Evolutionary conservation across 1,139 yeast species (phyloP).

Genomic region (Scheffersomyces illinoinensis): DNA sequence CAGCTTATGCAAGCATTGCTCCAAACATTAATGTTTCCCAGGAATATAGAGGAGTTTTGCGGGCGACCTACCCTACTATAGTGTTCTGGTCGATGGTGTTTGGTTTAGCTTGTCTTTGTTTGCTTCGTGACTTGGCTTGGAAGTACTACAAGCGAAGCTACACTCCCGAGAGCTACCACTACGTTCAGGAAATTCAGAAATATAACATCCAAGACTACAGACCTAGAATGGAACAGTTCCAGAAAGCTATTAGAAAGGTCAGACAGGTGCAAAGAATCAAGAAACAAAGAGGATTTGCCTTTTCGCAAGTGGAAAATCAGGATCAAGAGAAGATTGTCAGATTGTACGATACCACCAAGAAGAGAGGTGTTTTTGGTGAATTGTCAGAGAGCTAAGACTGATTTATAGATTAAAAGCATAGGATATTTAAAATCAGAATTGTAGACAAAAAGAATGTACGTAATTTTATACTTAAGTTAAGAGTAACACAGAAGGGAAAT

Average conservation of each 20-base stretch:
- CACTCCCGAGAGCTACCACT: constrained; percentile 88
- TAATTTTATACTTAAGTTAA: no score
- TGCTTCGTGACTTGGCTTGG: constrained; percentile 89
- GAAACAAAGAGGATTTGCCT: constrained; percentile 98
- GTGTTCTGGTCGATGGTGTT: constrained; percentile 85
- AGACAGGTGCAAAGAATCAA: constrained; percentile 98
- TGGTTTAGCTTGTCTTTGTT: constrained; percentile 73
- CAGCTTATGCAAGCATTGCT: constrained; percentile 82
- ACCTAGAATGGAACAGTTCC: constrained; percentile 95
- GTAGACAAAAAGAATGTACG: background rate
- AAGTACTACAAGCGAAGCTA: constrained; percentile 91
- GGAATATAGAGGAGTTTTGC: constrained; percentile 80
- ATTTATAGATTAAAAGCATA: background rate
- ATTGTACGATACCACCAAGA: constrained; percentile 89
- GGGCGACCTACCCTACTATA: constrained; percentile 73
- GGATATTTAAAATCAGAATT: background rate
- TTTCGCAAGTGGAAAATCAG: constrained; percentile 90
- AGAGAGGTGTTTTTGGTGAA: constrained; percentile 56
- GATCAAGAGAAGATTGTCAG: constrained; percentile 91
- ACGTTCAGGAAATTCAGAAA: constrained; percentile 95
- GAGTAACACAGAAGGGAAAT: no score
- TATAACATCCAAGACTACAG: constrained; percentile 91
- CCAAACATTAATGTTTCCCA: constrained; percentile 80
- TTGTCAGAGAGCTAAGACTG: constrained; percentile 21
- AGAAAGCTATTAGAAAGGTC: constrained; percentile 93